These are phyloP conservation scores for Trichophyton rubrum DNA, from an alignment of 2,329 filamentous ascomycete species.

Conservation along the genomic window DNA sequence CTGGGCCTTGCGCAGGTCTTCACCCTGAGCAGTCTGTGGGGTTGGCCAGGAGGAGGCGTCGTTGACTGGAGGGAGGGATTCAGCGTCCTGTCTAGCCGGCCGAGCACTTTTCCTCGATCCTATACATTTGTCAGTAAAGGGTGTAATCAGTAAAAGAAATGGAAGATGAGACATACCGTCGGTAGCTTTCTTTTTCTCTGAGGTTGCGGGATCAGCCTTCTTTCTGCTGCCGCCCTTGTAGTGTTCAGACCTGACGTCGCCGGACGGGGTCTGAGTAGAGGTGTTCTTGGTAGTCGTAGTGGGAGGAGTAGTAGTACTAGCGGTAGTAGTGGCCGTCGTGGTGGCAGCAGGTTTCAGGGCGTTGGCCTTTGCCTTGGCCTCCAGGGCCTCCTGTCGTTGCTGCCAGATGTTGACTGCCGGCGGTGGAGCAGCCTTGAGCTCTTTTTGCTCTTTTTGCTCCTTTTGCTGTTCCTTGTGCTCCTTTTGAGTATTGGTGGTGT, in stretches of 20 bases:
- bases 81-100: constrained; percentile 10
- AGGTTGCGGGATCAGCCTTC: constrained; percentile 21
- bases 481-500: background rate
- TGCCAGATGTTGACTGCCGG: constrained; percentile 83
- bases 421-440: constrained; percentile 67
- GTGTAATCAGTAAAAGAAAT: too few species aligned
- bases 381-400: constrained; percentile 56
- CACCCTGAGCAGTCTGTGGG: constrained; percentile 63
- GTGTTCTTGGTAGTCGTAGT: constrained; percentile 16
- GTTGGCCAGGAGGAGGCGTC: constrained; percentile 84
- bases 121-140: background rate
- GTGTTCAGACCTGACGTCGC: background rate
- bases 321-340: constrained; percentile 15
- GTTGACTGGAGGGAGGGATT: constrained; percentile 51
- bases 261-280: constrained; percentile 25
- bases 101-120: constrained; percentile 15
- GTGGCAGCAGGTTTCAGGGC: constrained; percentile 21
- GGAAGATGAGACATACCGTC: constrained; percentile 18
- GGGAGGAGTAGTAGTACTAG: constrained; percentile 19
- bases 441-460: constrained; percentile 28
- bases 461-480: too few species aligned
- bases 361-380: constrained; percentile 37
- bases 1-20: constrained; percentile 60
- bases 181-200: constrained; percentile 21
- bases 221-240: constrained; percentile 29